Percentiles rank a stretch among this genome's conserved stretches.
These are phyloP conservation scores for Cladosporium austrohemisphaericum DNA, from an alignment of 2,329 filamentous ascomycete species.

Conservation along the genomic window DNA sequence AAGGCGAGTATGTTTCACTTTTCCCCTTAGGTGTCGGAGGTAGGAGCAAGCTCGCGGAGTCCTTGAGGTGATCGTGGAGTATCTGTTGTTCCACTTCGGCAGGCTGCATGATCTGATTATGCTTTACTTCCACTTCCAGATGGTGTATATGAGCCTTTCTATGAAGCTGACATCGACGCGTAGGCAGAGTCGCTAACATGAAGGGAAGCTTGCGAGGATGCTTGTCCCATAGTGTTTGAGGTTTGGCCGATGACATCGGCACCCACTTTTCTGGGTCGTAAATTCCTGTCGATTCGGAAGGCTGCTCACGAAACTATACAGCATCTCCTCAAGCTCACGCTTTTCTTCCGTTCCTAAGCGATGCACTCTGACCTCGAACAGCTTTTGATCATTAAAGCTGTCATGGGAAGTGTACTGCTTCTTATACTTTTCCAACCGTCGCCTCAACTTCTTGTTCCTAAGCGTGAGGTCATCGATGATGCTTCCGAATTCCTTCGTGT, in stretches of 20 bases:
- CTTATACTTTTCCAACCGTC: conserved; percentile 67
- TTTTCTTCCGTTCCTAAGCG: conserved; percentile 68
- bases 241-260: conserved; percentile 39
- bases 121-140: conserved; percentile 33
- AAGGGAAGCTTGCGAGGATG: conserved; percentile 55
- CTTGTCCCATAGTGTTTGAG: conserved; percentile 54
- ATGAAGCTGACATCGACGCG: conserved; percentile 56
- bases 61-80: conserved; percentile 65
- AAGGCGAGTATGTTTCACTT: conserved; percentile 33
- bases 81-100: conserved; percentile 48
- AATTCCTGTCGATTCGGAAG: conserved; percentile 50
- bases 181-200: conserved; percentile 53
- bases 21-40: conserved; percentile 46
- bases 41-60: conserved; percentile 65
- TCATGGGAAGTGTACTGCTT: conserved; percentile 59
- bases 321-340: conserved; percentile 67
- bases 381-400: conserved; percentile 63
- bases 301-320: conserved; percentile 66
- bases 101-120: conserved; percentile 21
- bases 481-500: conserved; percentile 70
- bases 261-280: conserved; percentile 23
- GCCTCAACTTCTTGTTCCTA: conserved; percentile 74
- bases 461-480: conserved; percentile 84
- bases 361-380: conserved; percentile 80
- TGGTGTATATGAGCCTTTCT: conserved; percentile 40